Base-by-base conservation (phyloP, 1,284 basidiomycete species). In the Heterobasidion parviporum region DNA sequence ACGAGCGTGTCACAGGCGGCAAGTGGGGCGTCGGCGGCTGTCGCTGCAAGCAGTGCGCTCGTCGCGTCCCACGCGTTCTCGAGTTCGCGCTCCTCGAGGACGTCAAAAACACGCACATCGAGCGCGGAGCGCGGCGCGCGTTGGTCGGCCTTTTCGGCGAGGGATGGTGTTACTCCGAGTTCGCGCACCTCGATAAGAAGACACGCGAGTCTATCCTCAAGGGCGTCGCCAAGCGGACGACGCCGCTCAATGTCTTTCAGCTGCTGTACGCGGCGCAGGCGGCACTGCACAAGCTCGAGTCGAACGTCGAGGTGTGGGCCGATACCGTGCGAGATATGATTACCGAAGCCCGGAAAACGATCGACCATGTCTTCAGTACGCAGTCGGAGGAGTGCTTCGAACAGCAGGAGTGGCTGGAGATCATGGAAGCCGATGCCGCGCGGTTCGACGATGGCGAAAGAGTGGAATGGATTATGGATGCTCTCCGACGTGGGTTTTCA, bases 71-170 rank as follows among this genome's bases (percentile, higher is more conserved):
- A 0, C 77, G 92, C 20, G 81, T 94, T 1, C 85, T 94, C 63
- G 84, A 88, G 58, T 96, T 96, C 58, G 79, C 92, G 0, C 62
- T 85, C 5, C 67, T 76, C 0, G 80, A 86, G 7, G 93, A 96
- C 62, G 86, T 94, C 15, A 79, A 82, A 57, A 91, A 92, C 62
- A 64, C 75, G 0, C 74, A 81, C 45, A 78, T 97, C 1, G 84
- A 89, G 52, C 77, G 82, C 7, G 85, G 85, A 0, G 84, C 89
- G 0, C 76, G 87, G 8, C 75, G 84, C 3, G 89, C 87, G 12
- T 75, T 97, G 6, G 83, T 92, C 0, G 82, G 85, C 0, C 77
- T 90, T 18, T 96, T 92, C 65, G 90, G 89, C 8, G 87, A 92
- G 60, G 85, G 88, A 3, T 96, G 93, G 94, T 86, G 83, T 59